Evolutionary conservation across 108 stramenopile species (phyloP), one percentile per base, ranked within the genome.

Genomic region (Ochromonas danica): DNA sequence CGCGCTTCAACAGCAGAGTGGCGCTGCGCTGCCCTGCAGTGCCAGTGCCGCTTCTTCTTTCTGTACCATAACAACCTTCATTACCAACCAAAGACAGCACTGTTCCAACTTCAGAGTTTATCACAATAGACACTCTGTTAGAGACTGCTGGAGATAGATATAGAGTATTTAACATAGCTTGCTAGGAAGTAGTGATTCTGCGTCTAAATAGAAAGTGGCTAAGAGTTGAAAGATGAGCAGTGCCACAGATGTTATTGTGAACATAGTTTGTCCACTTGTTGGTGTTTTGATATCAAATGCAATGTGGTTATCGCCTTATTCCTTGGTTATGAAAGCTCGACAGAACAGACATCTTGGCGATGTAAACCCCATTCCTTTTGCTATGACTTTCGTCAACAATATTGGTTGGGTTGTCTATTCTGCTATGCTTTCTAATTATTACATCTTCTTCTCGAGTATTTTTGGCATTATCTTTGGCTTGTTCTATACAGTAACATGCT

Each of bases 351-450:
- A 61, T n/a, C 40, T 78, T 28, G 62, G 62, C 3, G 36, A 1
- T n/a, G 38, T 78, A 40, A 78, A 78, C 38, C 78, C 78, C 6
- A 0, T 61, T 43, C 78, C 78, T 25, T 78, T 3, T 1, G 78
- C 62, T 31, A 39, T 78, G 17, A 78, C 30, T 2, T 30, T 78
- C 25, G 78, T 62, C 40, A 78, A 78, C 25, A 30, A 43, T 61
- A 0, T 61, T 2, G 78, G 3, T 17, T 78, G 33, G 39, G 2
- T 65, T 17, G 38, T 57, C 30, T 78, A 78, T 62, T 60, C 61
- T 28, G 25, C 14, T 3, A 1, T 78, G 31, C 10, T 0, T 3
- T 0, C 14, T 1, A 65, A 78, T 14, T 57, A 0, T 2, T 78
- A 63, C 30, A 62, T 62, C 38, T 78, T 61, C 41, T 78, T 43